A percentile compares a stretch with the other conserved stretches of the same genome.
phyloP scores from a whole-genome alignment of 2,329 filamentous ascomycete genomes.

The Sclerotinia glacialis region DNA sequence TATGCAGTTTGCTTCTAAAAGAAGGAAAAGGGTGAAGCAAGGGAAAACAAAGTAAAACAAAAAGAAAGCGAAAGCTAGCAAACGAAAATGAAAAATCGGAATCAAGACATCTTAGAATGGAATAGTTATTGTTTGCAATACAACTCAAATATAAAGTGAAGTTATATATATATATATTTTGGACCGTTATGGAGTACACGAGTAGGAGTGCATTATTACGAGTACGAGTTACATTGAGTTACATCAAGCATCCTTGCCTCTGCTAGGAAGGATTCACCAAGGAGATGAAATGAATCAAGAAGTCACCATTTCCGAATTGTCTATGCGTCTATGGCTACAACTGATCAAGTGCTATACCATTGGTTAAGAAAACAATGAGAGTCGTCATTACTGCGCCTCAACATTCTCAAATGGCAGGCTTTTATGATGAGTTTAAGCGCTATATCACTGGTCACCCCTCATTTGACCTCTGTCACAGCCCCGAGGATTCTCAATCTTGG shows the following conservation, averaged over 20 bases:
- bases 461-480: slow-evolving; percentile 7
- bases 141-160: too few species aligned
- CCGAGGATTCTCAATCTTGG: background rate
- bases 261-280: slow-evolving; percentile 9
- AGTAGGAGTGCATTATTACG: too few species aligned
- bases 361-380: background rate
- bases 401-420: background rate
- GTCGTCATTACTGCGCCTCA: slow-evolving; percentile 12
- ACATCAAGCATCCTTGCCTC: too few species aligned
- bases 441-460: slow-evolving; percentile 8
- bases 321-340: too few species aligned
- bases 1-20: too few species aligned
- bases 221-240: too few species aligned
- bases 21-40: background rate
- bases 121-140: too few species aligned
- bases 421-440: slow-evolving; percentile 2
- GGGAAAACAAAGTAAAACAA: too few species aligned
- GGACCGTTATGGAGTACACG: too few species aligned
- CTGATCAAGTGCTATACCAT: too few species aligned
- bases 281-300: background rate
- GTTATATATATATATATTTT: too few species aligned
- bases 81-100: background rate
- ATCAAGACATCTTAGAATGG: too few species aligned
- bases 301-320: background rate
- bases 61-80: background rate